phyloP scores from a whole-genome alignment of 148 eudicot species.

The Euryodendron excelsum region DNA sequence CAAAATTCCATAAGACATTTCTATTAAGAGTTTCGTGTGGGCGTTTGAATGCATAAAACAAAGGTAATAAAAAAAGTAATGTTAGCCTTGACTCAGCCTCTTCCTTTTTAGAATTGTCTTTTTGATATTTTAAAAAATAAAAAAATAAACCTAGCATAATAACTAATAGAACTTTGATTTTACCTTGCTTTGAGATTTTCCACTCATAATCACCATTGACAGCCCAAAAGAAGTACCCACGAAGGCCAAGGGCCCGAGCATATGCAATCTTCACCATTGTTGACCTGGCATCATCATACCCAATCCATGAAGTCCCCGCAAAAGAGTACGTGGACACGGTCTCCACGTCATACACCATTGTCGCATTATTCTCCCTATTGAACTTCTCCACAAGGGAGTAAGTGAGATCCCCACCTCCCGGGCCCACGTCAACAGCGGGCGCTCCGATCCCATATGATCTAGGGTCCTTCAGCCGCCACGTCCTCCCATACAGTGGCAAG shows the following conservation, averaged over 20 bases:
- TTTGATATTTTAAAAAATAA: too few species aligned
- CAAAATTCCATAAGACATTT: too few species aligned
- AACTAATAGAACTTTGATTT: too few species aligned
- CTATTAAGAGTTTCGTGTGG: too few species aligned
- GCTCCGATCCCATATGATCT: conserved; percentile 26
- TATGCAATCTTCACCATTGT: conserved; percentile 26
- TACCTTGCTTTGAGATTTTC: too few species aligned
- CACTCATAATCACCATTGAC: conserved; percentile 36
- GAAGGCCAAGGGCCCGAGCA: conserved; percentile 32
- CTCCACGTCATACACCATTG: conserved; percentile 30
- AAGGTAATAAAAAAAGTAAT: too few species aligned
- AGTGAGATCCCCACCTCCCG: conserved; percentile 30
- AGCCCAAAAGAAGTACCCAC: conserved; percentile 59
- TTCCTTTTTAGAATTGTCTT: too few species aligned
- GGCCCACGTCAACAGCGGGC: conserved; percentile 41
- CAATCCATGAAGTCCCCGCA: conserved; percentile 45
- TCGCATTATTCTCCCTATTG: conserved; percentile 36
- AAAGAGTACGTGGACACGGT: conserved; percentile 40
- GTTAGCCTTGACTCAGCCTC: too few species aligned
- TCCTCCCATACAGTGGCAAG: conserved; percentile 47
- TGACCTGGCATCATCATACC: conserved; percentile 44
- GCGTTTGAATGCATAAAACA: too few species aligned
- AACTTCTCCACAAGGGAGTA: conserved; percentile 27
- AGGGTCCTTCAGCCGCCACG: conserved; percentile 46
- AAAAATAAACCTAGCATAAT: too few species aligned